These are phyloP conservation scores for Lepiota venenata DNA, from an alignment of 768 basidiomycete species.

Conservation along the genomic window DNA sequence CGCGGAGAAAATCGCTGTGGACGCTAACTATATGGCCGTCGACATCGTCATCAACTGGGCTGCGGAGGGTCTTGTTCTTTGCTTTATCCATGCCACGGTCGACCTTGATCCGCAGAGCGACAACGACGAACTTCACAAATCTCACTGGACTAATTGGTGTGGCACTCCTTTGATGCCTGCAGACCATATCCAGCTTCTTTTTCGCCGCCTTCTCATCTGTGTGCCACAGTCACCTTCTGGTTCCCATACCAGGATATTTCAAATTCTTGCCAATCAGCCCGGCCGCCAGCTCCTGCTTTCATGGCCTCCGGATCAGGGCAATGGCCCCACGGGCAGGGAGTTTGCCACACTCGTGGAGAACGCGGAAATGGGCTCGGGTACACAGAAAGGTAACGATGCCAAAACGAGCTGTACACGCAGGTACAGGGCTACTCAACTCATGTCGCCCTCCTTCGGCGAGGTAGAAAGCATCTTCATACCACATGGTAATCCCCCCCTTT, in stretches of 20 bases:
- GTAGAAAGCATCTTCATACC: conserved; percentile 90
- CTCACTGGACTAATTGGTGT: conserved; percentile 87
- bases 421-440: conserved; percentile 69
- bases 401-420: conserved; percentile 86
- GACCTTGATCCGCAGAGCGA: conserved; percentile 62
- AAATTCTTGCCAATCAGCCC: conserved; percentile 65
- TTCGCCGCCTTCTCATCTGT: conserved; percentile 51
- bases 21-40: conserved; percentile 78
- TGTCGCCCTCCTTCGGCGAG: conserved; percentile 55
- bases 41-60: conserved; percentile 92
- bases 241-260: conserved; percentile 66
- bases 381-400: conserved; percentile 56
- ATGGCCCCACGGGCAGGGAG: conserved; percentile 40
- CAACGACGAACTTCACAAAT: conserved; percentile 72
- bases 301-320: conserved; percentile 70
- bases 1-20: conserved; percentile 64
- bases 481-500: conserved; percentile 59
- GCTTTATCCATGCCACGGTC: conserved; percentile 82
- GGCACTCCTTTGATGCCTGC: conserved; percentile 63
- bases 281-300: conserved; percentile 59
- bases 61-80: conserved; percentile 81
- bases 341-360: conserved; percentile 63
- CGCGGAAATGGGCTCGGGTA: conserved; percentile 55
- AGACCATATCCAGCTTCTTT: conserved; percentile 59
- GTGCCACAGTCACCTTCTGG: conserved; percentile 42